Percentiles rank a stretch among this genome's conserved stretches.
Conservation (phyloP, 306 rosid genomes). For the Trifolium pratense region DNA sequence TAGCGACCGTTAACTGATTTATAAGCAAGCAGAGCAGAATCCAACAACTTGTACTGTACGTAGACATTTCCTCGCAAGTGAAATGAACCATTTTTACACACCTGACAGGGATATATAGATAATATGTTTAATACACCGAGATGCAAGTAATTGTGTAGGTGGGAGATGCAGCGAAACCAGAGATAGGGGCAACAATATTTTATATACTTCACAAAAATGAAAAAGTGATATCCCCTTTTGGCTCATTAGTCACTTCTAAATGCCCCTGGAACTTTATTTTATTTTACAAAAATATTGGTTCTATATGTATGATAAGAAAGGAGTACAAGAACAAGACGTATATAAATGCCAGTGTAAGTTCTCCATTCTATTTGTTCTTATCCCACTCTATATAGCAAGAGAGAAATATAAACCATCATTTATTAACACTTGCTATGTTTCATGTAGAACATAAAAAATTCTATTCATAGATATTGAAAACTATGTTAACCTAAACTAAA, state of each 20-base stretch:
- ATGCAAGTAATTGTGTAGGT: conserved; percentile 31
- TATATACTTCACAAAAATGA: conserved; percentile 12
- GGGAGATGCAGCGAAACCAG: conserved; percentile 9
- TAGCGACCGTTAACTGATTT: conserved; percentile 73
- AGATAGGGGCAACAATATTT: not conserved
- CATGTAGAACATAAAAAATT: not conserved
- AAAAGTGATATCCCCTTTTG: conserved; percentile 17
- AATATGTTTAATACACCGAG: conserved; percentile 36
- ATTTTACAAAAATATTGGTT: not conserved
- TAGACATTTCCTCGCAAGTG: conserved; percentile 96
- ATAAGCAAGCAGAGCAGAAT: conserved; percentile 78
- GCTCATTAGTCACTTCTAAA: not conserved
- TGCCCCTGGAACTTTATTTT: not conserved
- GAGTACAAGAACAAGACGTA: not conserved
- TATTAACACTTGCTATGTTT: conserved; percentile 7
- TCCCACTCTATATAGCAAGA: not conserved
- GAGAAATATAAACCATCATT: conserved; percentile 10
- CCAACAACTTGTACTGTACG: conserved; percentile 71
- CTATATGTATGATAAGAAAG: not conserved
- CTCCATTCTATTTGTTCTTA: conserved; percentile 16
- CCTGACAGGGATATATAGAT: conserved; percentile 56
- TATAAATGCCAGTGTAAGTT: conserved; percentile 1
- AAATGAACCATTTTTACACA: conserved; percentile 89
- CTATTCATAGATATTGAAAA: not conserved
- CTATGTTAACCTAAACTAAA: not conserved